Evolutionary conservation across 177 flowering plant species (phyloP), one percentile per base, ranked within the genome.

Genomic region (Vitis hybrid): DNA sequence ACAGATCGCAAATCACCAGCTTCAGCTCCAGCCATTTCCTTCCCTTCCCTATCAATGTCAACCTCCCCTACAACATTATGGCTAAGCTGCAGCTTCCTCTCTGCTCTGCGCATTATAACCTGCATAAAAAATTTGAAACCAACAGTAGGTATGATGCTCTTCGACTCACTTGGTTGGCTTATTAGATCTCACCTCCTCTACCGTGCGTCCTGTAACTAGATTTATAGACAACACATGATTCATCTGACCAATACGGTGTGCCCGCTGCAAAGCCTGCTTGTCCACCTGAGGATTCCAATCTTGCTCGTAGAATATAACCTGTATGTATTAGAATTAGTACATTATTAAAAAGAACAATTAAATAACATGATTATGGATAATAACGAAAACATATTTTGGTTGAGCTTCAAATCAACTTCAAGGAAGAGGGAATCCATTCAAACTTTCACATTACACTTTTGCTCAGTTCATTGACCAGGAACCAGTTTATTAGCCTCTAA

Each of bases 281-380:
- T 95, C 99, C 73, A 91, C 97, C 81, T 93, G 99, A 15, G 99
- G 99, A 79, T 95, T 95, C 99, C 99, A 95, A 77, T 95, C 99
- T 87, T 95, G 99, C 86, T 95, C 99, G 66, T 86, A 95, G 79
- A 95, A 95, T 76, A 95, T 87, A 66, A 95, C 99, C 99, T 95
- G 61, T 52, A 59, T 45, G 14, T 1, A 18, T 59, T 45, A 13
- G 61, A 64, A 73, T 58, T 18, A 51, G 48, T 26, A 20, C 59
- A 20, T 50, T 19, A 20, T 45, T 50, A 51, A 11, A 61, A 62
- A 31, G 58, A 56, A 53, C 13, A 10, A 14, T 19, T 20, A 2
- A 1, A 59, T 16, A 55, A 48, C 12, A 14, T 49, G 6, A 20
- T 50, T 6, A 31, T 64, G 16, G n/a, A 26, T 50, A 55, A 2